phyloP scores from a whole-genome alignment of 352 stramenopile genomes.

The Phytophthora multivora region DNA sequence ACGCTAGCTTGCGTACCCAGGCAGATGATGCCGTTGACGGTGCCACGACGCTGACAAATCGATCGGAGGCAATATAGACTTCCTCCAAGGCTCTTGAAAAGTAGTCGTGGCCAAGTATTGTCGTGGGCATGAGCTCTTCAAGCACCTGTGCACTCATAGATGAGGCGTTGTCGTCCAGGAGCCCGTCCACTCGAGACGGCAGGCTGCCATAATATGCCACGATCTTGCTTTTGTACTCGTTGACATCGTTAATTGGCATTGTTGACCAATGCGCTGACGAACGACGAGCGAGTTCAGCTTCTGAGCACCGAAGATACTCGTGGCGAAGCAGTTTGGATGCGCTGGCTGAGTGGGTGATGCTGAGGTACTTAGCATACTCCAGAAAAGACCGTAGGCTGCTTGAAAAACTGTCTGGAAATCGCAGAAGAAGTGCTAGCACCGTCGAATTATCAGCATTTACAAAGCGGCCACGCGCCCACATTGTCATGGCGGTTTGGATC shows the following conservation, averaged over 20 bases:
- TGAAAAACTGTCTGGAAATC: constrained; percentile 37
- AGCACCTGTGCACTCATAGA: constrained; percentile 14
- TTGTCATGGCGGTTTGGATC: constrained; percentile 42
- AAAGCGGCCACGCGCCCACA: constrained; percentile 52
- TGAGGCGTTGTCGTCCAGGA: constrained; percentile 14
- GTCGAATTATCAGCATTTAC: constrained; percentile 35
- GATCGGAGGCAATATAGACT: constrained; percentile 45
- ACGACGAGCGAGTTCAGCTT: constrained; percentile 10
- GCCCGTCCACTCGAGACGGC: constrained; percentile 18
- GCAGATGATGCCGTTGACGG: constrained; percentile 55
- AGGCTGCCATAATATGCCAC: constrained; percentile 43
- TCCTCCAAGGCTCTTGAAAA: constrained; percentile 58
- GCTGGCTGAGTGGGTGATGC: constrained; percentile 41
- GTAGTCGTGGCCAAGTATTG: constrained; percentile 48
- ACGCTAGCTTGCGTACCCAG: constrained; percentile 63
- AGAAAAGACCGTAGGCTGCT: constrained; percentile 57
- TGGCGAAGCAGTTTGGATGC: constrained; percentile 58
- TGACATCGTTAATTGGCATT: constrained; percentile 32
- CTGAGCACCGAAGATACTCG: constrained; percentile 43
- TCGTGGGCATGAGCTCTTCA: constrained; percentile 46
- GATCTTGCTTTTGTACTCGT: constrained; percentile 47
- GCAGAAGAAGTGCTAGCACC: constrained; percentile 42
- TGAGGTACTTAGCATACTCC: constrained; percentile 71
- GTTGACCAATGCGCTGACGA: constrained; percentile 13
- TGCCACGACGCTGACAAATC: constrained; percentile 70